Conservation (phyloP, 1,284 basidiomycete genomes). For the Clitocybe nebularis region DNA sequence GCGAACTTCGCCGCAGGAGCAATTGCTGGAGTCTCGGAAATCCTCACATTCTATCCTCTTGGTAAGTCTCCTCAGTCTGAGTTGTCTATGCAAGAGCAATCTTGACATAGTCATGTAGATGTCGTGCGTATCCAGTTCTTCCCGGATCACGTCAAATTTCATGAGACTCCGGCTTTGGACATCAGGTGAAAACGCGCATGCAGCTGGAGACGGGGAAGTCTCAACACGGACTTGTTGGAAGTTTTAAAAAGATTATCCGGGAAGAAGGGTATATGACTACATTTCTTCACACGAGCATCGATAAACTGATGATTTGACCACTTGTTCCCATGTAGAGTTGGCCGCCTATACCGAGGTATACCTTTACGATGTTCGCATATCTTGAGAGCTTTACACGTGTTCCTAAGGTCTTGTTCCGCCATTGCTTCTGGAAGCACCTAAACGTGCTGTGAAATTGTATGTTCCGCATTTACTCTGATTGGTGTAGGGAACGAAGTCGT, state of each 20-base stretch:
- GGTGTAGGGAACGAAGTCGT: not conserved
- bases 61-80: constrained; percentile 45
- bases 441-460: constrained; percentile 96
- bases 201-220: constrained; percentile 87
- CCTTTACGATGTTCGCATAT: not conserved
- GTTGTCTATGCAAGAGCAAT: not conserved
- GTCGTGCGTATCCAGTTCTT: constrained; percentile 39
- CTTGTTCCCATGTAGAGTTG: constrained; percentile 45
- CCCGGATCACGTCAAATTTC: constrained; percentile 7
- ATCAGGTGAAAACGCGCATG: constrained; percentile 94
- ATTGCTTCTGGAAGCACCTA: constrained; percentile 93
- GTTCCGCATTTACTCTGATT: constrained; percentile 18
- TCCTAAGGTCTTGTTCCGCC: constrained; percentile 84
- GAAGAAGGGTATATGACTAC: constrained; percentile 72
- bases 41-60: constrained; percentile 90
- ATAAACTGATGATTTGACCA: constrained; percentile 20
- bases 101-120: too few species aligned
- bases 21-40: constrained; percentile 86
- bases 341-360: constrained; percentile 84
- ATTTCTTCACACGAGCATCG: not conserved
- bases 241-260: constrained; percentile 72
- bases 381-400: constrained; percentile 7
- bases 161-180: constrained; percentile 14
- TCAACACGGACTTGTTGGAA: constrained; percentile 77
- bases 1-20: constrained; percentile 91